Evolutionary conservation across 2,329 filamentous ascomycete species (phyloP).

Genomic region (Aspergillus sp.): DNA sequence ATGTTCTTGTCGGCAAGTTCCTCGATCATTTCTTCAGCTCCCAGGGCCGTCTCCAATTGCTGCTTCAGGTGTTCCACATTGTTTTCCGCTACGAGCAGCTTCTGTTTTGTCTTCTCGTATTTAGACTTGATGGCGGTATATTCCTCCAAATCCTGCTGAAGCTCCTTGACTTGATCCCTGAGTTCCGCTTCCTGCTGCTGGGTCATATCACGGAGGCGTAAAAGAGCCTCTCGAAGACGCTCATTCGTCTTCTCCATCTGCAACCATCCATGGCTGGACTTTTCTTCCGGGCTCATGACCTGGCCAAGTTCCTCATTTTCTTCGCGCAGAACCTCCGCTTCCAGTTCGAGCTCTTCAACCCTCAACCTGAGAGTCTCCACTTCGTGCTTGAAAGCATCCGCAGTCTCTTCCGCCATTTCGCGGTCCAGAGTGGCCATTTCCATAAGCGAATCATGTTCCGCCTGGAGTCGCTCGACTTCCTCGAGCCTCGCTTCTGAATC

Average conservation of each 20-base stretch:
- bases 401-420: constrained; percentile 94
- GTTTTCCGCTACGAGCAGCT: constrained; percentile 70
- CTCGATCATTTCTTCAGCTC: constrained; percentile 91
- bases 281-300: constrained; percentile 86
- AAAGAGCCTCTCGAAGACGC: constrained; percentile 78
- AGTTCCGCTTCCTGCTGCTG: constrained; percentile 82
- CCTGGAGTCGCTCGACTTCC: constrained; percentile 70
- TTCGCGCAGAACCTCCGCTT: constrained; percentile 81
- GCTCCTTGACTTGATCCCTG: constrained; percentile 69
- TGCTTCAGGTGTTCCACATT: constrained; percentile 83
- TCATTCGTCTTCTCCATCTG: constrained; percentile 92
- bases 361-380: constrained; percentile 74
- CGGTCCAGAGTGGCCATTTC: constrained; percentile 87
- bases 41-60: constrained; percentile 84
- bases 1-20: constrained; percentile 87
- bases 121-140: constrained; percentile 68
- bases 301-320: constrained; percentile 83
- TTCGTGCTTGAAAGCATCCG: constrained; percentile 79
- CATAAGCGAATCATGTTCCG: constrained; percentile 80
- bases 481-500: constrained; percentile 71
- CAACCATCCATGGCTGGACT: constrained; percentile 81
- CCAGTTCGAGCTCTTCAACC: constrained; percentile 80
- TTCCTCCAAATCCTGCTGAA: constrained; percentile 74
- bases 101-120: constrained; percentile 70
- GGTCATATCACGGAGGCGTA: constrained; percentile 82